A percentile compares a stretch with the other conserved stretches of the same genome.
phyloP scores from a whole-genome alignment of 371 early-diverging fungal species.

The Chytridiales sp. region DNA sequence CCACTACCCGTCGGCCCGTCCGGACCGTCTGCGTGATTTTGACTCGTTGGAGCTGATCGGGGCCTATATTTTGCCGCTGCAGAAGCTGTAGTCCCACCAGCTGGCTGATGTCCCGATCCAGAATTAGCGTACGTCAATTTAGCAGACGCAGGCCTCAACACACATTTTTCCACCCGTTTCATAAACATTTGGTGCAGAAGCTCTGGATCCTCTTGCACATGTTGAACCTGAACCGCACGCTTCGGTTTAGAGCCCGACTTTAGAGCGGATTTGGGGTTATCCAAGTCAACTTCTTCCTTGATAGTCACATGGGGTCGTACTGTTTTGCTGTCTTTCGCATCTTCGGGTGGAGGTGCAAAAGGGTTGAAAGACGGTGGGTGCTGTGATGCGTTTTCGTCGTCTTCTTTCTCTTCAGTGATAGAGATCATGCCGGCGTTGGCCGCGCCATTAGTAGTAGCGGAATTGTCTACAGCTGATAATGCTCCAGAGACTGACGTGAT shows the following conservation, averaged over 20 bases:
- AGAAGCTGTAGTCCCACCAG: not conserved
- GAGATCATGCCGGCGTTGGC: no score
- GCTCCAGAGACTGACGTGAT: no score
- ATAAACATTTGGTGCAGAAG: not conserved
- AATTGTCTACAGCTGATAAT: no score
- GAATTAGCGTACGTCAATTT: not conserved
- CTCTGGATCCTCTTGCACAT: not conserved
- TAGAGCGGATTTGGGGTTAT: not conserved
- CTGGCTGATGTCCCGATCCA: not conserved
- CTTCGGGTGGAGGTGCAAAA: not conserved
- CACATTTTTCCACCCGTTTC: not conserved
- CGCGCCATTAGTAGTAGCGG: no score
- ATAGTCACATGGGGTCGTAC: not conserved
- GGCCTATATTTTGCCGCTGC: not conserved
- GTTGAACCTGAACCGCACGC: not conserved
- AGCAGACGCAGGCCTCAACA: slow-evolving; percentile 5
- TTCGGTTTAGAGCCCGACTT: not conserved
- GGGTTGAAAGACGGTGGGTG: no score
- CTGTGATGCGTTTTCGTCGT: no score
- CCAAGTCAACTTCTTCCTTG: not conserved
- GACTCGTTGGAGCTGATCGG: not conserved
- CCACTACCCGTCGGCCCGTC: not conserved
- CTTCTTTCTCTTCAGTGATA: no score
- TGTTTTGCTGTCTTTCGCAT: not conserved
- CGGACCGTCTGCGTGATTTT: not conserved